Evolutionary conservation across 345 rosid species (phyloP).

Genomic region (Odontarrhena argentea): DNA sequence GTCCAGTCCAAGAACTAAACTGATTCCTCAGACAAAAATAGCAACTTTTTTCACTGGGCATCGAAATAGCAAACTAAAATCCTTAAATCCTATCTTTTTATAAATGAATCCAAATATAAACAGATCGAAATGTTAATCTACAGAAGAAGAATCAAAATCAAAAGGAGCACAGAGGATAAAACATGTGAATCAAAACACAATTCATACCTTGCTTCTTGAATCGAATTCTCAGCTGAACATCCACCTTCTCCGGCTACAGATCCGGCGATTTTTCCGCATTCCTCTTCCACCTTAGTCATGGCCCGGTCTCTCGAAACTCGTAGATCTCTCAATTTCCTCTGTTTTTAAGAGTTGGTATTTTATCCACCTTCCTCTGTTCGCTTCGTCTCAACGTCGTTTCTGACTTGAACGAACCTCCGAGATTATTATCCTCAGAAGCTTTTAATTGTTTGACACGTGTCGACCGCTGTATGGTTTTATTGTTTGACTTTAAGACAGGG

Average conservation of each 20-base stretch:
- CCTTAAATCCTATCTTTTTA: neutral
- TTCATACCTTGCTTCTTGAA: conserved; percentile 40
- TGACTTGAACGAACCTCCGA: neutral
- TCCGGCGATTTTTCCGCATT: conserved; percentile 38
- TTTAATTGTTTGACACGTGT: conserved; percentile 19
- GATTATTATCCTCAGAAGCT: conserved; percentile 19
- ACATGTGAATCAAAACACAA: conserved; percentile 9
- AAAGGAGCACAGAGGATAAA: neutral
- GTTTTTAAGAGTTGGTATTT: neutral
- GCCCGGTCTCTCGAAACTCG: neutral
- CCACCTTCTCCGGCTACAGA: conserved; percentile 37
- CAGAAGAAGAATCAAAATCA: conserved; percentile 7
- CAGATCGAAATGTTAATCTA: neutral
- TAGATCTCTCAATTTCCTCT: conserved; percentile 2
- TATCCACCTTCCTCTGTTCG: neutral
- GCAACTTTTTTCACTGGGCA: neutral
- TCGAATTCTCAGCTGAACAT: conserved; percentile 31
- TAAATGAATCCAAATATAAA: neutral
- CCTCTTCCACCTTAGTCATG: too few relatives aligned
- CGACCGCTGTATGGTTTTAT: neutral
- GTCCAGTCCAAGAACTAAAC: conserved; percentile 7
- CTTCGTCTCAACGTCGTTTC: neutral
- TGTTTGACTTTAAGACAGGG: conserved; percentile 9
- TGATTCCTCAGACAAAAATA: conserved; percentile 1
- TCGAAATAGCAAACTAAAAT: neutral